Conservation (phyloP, 805 yeast species). For the Nakazawaea wyomingensis region DNA sequence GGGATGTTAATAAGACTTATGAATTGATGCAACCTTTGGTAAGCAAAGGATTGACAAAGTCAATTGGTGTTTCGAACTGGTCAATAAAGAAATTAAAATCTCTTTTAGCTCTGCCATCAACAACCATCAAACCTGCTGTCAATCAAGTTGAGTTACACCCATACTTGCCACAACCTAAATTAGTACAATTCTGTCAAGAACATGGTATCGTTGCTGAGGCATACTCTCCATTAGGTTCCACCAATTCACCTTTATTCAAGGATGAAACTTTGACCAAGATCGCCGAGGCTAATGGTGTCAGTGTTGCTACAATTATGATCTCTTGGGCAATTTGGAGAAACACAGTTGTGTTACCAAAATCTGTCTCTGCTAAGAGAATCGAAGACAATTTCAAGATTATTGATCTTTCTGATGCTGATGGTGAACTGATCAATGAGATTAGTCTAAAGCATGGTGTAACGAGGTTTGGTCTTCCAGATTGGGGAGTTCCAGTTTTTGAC, state of each 20-base stretch:
- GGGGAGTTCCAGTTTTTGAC: constrained; percentile 31
- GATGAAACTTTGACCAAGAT: constrained; percentile 38
- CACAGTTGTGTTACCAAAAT: constrained; percentile 34
- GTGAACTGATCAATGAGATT: constrained; percentile 25
- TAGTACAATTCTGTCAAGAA: constrained; percentile 45
- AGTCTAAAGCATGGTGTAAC: constrained; percentile 22
- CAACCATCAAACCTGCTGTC: constrained; percentile 56
- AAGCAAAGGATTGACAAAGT: constrained; percentile 46
- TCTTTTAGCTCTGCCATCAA: constrained; percentile 43
- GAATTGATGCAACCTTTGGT: constrained; percentile 57
- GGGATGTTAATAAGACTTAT: constrained; percentile 56
- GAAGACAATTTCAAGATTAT: constrained; percentile 31
- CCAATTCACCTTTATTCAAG: constrained; percentile 46
- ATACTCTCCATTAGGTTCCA: constrained; percentile 73
- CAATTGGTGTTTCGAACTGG: constrained; percentile 81
- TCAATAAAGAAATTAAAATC: constrained; percentile 48
- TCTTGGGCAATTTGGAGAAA: constrained; percentile 58
- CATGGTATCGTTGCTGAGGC: constrained; percentile 63
- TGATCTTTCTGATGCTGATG: constrained; percentile 31
- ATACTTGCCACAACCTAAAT: constrained; percentile 58
- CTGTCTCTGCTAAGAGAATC: constrained; percentile 27
- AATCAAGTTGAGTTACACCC: constrained; percentile 81
- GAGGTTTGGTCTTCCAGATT: constrained; percentile 33
- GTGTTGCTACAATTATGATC: constrained; percentile 47
- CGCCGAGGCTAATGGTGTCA: constrained; percentile 38